Evolutionary conservation across 768 basidiomycete genomes (phyloP).

Genomic region (Nevesoporus exiguus): DNA sequence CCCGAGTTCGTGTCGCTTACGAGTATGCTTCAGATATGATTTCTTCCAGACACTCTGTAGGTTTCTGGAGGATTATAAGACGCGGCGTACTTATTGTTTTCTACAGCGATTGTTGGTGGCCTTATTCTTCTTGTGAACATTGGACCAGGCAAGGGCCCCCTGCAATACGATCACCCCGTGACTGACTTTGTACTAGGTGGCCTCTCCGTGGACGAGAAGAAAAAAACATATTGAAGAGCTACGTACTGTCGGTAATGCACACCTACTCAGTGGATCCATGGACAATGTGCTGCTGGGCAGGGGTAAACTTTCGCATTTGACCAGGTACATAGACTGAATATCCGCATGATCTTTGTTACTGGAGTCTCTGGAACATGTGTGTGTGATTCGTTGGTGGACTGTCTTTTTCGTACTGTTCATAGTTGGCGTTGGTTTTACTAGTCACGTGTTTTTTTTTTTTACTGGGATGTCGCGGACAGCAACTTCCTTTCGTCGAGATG

Average conservation of each 20-base stretch:
- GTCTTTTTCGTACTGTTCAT: neutral
- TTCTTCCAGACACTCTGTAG: constrained; percentile 96
- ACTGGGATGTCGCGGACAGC: too few species aligned
- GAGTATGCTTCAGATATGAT: constrained; percentile 66
- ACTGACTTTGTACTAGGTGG: constrained; percentile 54
- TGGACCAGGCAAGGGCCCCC: constrained; percentile 69
- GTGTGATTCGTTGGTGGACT: neutral
- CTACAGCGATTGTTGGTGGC: constrained; percentile 87
- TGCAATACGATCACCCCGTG: neutral
- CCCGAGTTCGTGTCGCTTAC: constrained; percentile 19
- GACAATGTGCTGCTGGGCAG: neutral
- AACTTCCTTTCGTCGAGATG: constrained; percentile 14
- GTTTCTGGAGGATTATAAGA: neutral
- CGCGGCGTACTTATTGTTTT: constrained; percentile 9
- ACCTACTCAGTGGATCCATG: neutral
- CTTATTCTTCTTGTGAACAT: constrained; percentile 97
- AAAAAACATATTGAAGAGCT: constrained; percentile 76
- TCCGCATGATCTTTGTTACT: constrained; percentile 17
- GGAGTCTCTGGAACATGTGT: neutral
- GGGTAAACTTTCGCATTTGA: constrained; percentile 6
- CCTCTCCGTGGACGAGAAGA: constrained; percentile 98
- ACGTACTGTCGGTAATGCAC: neutral
- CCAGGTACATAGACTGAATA: constrained; percentile 20
- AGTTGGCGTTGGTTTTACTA: neutral
- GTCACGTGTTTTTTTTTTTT: constrained; percentile 17